Evolutionary conservation across 108 stramenopile species (phyloP), one percentile per base, ranked within the genome.

Genomic region (Halocafeteria seosinensis): DNA sequence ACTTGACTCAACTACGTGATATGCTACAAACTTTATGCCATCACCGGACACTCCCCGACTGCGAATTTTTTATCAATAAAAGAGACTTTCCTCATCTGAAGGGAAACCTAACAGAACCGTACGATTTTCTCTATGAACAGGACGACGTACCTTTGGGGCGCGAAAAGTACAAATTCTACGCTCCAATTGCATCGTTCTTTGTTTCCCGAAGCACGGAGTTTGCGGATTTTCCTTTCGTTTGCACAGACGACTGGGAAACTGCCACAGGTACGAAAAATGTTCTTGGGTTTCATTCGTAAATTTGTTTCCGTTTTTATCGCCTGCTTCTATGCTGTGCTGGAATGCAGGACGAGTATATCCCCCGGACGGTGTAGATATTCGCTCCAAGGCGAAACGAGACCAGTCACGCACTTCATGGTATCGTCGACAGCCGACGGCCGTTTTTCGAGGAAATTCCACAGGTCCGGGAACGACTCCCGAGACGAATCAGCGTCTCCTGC

Each of bases 41-140:
- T 35, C 61, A 80, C 51, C 81, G 93, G 32, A 34, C 78, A 24
- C 77, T 99, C 38, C 91, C 94, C 5, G 97, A 99, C 73, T 93
- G 91, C 71, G 97, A 99, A 73, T 99, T 99, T 76, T 95, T 99
- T 81, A 74, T 99, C 63, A 99, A 99, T 78, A 99, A 99, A 69
- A 82, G 97, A 33, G 97, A 99, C 76, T 94, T 95, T 73, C 97
- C 97, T 13, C 97, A 99, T 62, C 85, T 99, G 47, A 99, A 99
- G 71, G 79, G 84, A 65, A 90, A 93, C 76, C 78, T 90, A 1
- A 91, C 95, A 11, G 97, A 99, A 71, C 93, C 97, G 2, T 99
- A 99, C 75, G 97, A 94, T 6, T 99, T 99, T 71, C 88, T 95
- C 57, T 92, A 87, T 73, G 87, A 92, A 68, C 88, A 81, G 77